phyloP scores from a whole-genome alignment of 2,329 filamentous ascomycete species.

The Aspergillus nomiae region DNA sequence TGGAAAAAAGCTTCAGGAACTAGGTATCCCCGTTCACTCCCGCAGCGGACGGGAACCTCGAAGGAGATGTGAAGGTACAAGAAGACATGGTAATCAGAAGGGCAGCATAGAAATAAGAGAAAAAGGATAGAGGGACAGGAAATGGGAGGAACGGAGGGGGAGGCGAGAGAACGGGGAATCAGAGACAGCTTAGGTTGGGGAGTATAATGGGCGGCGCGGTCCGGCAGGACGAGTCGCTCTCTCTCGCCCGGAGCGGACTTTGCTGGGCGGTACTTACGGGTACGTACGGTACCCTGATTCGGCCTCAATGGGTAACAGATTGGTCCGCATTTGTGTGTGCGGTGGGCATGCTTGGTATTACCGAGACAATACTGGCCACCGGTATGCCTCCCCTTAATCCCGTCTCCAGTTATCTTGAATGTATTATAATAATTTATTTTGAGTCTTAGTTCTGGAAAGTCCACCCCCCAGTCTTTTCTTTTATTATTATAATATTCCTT shows the following conservation, averaged over 20 bases:
- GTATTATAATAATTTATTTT: constrained; percentile 3
- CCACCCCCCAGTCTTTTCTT: neutral
- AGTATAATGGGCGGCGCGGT: constrained; percentile 34
- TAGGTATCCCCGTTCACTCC: constrained; percentile 49
- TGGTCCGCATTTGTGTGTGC: constrained; percentile 1
- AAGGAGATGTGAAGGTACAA: constrained; percentile 32
- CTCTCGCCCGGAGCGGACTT: constrained; percentile 16
- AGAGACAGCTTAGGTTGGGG: constrained; percentile 24
- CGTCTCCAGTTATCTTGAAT: constrained; percentile 1
- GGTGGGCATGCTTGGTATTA: neutral
- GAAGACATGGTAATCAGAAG: constrained; percentile 39
- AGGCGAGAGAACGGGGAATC: constrained; percentile 24
- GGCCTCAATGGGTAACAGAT: neutral
- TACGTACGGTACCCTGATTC: neutral
- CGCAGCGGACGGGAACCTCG: constrained; percentile 45
- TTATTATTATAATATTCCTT: neutral
- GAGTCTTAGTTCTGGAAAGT: constrained; percentile 3
- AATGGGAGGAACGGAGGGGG: constrained; percentile 21
- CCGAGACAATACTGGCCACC: constrained; percentile 1
- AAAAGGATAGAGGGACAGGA: constrained; percentile 20
- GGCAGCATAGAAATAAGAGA: constrained; percentile 25
- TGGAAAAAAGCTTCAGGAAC: constrained; percentile 21
- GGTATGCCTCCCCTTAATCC: neutral
- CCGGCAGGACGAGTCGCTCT: constrained; percentile 24
- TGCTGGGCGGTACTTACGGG: constrained; percentile 6